Conservation (phyloP, 2,329 filamentous ascomycete genomes). For the Ilyonectria destructans region DNA sequence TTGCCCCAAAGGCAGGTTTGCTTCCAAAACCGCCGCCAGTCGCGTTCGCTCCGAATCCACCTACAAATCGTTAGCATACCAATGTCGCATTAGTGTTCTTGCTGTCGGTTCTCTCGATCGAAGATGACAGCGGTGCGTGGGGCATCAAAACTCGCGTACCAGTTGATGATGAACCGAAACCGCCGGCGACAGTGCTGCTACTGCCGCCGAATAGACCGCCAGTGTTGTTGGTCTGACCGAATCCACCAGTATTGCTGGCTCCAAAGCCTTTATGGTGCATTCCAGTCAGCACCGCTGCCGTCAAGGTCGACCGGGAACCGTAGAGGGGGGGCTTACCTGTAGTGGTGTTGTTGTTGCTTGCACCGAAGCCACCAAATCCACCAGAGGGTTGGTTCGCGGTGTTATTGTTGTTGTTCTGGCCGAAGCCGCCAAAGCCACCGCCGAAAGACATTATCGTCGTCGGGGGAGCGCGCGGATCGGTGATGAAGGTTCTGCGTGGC, state of each 20-base stretch:
- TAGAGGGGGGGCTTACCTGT: conserved; percentile 66
- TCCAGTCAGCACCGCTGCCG: conserved; percentile 47
- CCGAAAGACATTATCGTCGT: conserved; percentile 69
- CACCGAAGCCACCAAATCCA: conserved; percentile 74
- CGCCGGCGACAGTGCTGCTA: conserved; percentile 51
- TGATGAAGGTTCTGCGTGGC: conserved; percentile 36
- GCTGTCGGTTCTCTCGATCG: conserved; percentile 34
- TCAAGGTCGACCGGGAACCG: conserved; percentile 29
- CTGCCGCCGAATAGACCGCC: conserved; percentile 64
- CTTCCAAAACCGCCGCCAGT: conserved; percentile 57
- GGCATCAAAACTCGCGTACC: conserved; percentile 49
- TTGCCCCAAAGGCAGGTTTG: conserved; percentile 70
- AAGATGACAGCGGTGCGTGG: conserved; percentile 40
- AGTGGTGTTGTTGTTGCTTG: conserved; percentile 57
- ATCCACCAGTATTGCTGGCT: conserved; percentile 56
- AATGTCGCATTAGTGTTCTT: conserved; percentile 21
- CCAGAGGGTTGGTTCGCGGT: conserved; percentile 61
- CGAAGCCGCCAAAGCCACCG: conserved; percentile 69
- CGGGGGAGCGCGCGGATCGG: conserved; percentile 41
- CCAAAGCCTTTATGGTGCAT: conserved; percentile 53
- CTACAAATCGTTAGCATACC: conserved; percentile 47
- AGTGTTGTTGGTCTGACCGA: conserved; percentile 60
- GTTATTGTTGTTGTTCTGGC: conserved; percentile 65
- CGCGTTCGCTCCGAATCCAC: conserved; percentile 58
- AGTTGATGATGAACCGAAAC: conserved; percentile 55